Evolutionary conservation across 73 alveolate genomes (phyloP).

Genomic region (Diophrys appendiculata): DNA sequence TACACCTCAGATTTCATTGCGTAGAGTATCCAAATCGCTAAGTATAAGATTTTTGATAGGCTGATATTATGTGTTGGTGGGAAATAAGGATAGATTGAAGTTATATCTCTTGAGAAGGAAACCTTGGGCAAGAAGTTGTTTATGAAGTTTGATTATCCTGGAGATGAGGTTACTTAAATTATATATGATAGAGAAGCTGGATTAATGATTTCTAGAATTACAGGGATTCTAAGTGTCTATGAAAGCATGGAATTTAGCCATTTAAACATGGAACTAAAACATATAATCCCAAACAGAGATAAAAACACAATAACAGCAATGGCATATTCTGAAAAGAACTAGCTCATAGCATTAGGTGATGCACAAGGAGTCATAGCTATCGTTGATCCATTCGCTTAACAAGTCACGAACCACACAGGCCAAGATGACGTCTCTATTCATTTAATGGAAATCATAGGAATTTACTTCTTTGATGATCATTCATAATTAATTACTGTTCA

Average conservation of each 20-base stretch:
- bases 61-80: slow-evolving; percentile 27
- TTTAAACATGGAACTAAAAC: slow-evolving; percentile 8
- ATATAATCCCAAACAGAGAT: slow-evolving; percentile 14
- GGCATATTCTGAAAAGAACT: slow-evolving; percentile 14
- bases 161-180: slow-evolving; percentile 13
- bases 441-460: not conserved
- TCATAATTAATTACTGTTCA: not conserved
- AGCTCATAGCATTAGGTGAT: slow-evolving; percentile 41
- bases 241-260: slow-evolving; percentile 39
- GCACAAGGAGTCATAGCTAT: slow-evolving; percentile 35
- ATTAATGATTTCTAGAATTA: slow-evolving; percentile 17
- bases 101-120: slow-evolving; percentile 17
- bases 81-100: slow-evolving; percentile 29
- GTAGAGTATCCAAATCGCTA: slow-evolving; percentile 8
- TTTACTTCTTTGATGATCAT: slow-evolving; percentile 26
- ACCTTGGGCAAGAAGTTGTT: slow-evolving; percentile 24
- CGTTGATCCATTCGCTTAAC: slow-evolving; percentile 48
- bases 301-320: slow-evolving; percentile 33
- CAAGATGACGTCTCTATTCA: slow-evolving; percentile 16
- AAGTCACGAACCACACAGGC: slow-evolving; percentile 8
- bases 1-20: not conserved
- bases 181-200: slow-evolving; percentile 41
- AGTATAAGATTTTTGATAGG: slow-evolving; percentile 13
- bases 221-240: slow-evolving; percentile 31
- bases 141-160: not conserved